These are phyloP conservation scores for Cadophora luteo-olivacea DNA, from an alignment of 2,329 filamentous ascomycete species.

Conservation along the genomic window DNA sequence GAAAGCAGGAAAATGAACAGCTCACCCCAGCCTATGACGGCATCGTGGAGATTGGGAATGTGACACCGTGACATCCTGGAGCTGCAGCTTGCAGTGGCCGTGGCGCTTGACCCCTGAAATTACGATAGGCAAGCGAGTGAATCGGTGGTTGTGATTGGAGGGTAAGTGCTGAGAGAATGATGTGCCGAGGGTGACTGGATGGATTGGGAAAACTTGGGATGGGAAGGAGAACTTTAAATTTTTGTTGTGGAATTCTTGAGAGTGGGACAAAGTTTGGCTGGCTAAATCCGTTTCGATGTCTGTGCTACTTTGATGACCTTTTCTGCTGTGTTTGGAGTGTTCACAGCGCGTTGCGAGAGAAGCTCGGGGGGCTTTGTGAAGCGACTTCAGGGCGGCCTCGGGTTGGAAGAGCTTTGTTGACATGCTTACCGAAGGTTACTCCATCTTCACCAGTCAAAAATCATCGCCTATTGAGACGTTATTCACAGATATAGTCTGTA, in stretches of 20 bases:
- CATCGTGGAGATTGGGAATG: conserved; percentile 9
- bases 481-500: no score
- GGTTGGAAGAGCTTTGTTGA: no score
- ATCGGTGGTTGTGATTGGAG: background rate
- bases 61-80: conserved; percentile 7
- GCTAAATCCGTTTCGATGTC: background rate
- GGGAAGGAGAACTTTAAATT: background rate
- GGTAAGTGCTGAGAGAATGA: background rate
- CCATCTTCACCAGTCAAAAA: no score
- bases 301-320: background rate
- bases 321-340: background rate
- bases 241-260: background rate
- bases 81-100: background rate
- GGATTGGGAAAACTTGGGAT: background rate
- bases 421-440: no score
- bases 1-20: conserved; percentile 1
- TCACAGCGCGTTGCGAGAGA: background rate
- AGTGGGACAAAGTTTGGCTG: background rate
- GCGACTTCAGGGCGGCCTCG: no score
- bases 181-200: background rate
- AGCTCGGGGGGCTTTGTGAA: no score
- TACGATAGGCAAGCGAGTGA: background rate
- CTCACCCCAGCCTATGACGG: conserved; percentile 12
- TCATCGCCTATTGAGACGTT: no score
- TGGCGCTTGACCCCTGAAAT: conserved; percentile 7